phyloP scores from a whole-genome alignment of 2,329 filamentous ascomycete genomes.

The Aphanoascus verrucosus region DNA sequence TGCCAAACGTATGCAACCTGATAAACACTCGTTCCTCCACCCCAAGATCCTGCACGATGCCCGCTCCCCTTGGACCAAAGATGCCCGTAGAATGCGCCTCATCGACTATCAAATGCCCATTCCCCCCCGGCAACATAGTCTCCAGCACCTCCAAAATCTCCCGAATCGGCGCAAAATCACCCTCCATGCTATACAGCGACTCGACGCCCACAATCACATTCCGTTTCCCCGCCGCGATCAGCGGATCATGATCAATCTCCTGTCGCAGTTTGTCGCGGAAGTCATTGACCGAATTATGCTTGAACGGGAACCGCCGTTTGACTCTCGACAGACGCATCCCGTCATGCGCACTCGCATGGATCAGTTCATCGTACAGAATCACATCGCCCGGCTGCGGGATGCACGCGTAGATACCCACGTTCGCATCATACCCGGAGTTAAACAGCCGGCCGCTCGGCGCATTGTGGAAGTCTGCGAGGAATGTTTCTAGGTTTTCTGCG shows the following conservation, averaged over 20 bases:
- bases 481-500: slow-evolving; percentile 47
- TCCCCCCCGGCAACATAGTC: slow-evolving; percentile 44
- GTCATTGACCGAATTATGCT: slow-evolving; percentile 37
- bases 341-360: slow-evolving; percentile 70
- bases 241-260: slow-evolving; percentile 24
- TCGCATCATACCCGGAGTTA: slow-evolving; percentile 58
- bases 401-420: slow-evolving; percentile 51
- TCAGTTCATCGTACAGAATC: slow-evolving; percentile 62
- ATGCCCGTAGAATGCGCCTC: slow-evolving; percentile 47
- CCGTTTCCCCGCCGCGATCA: slow-evolving; percentile 28
- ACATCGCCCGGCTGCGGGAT: slow-evolving; percentile 51
- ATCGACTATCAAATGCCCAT: slow-evolving; percentile 47
- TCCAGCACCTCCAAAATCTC: slow-evolving; percentile 52
- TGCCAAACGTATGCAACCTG: slow-evolving; percentile 44
- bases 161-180: slow-evolving; percentile 55
- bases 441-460: slow-evolving; percentile 50
- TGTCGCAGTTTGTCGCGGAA: slow-evolving; percentile 30
- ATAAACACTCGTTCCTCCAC: slow-evolving; percentile 43
- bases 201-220: slow-evolving; percentile 62
- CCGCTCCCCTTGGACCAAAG: slow-evolving; percentile 40
- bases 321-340: slow-evolving; percentile 60
- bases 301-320: slow-evolving; percentile 34
- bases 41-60: slow-evolving; percentile 41
- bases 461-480: slow-evolving; percentile 51
- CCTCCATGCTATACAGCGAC: slow-evolving; percentile 73